Evolutionary conservation across 768 basidiomycete species (phyloP).

Genomic region (Boletus sensibilis): DNA sequence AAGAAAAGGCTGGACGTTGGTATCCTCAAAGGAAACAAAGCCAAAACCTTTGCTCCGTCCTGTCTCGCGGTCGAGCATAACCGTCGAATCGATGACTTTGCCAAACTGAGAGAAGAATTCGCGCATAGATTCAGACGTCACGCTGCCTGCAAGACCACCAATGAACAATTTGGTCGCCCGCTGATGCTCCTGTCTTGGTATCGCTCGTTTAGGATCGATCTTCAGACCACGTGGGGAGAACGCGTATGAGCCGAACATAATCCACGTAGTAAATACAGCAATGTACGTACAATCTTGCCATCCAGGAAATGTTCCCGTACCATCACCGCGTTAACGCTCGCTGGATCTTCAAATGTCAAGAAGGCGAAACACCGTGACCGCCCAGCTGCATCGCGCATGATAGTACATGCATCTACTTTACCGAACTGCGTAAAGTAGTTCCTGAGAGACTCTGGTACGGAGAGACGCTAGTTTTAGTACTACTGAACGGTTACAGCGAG

Average conservation of each 20-base stretch:
- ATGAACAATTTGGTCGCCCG: slow-evolving; percentile 95
- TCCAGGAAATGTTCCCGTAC: slow-evolving; percentile 92
- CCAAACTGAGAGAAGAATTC: slow-evolving; percentile 94
- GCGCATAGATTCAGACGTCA: slow-evolving; percentile 92
- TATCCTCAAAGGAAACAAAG: slow-evolving; percentile 93
- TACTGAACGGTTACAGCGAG: slow-evolving; percentile 38
- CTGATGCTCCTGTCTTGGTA: slow-evolving; percentile 93
- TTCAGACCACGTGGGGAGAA: slow-evolving; percentile 34
- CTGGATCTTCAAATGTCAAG: slow-evolving; percentile 90
- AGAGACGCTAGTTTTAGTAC: slow-evolving; percentile 39
- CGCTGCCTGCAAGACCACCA: slow-evolving; percentile 86
- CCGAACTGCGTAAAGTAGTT: slow-evolving; percentile 96
- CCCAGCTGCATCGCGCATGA: slow-evolving; percentile 96
- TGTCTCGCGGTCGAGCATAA: slow-evolving; percentile 97
- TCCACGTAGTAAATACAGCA: slow-evolving; percentile 23
- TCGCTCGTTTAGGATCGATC: slow-evolving; percentile 99
- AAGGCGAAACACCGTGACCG: slow-evolving; percentile 98
- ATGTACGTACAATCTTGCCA: slow-evolving; percentile 85
- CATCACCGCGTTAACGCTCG: slow-evolving; percentile 95
- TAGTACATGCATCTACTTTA: slow-evolving; percentile 94
- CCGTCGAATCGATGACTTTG: slow-evolving; percentile 94
- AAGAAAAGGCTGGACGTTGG: slow-evolving; percentile 86
- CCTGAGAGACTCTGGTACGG: slow-evolving; percentile 62
- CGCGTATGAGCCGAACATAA: slow-evolving; percentile 20
- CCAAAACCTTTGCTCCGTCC: slow-evolving; percentile 96